A percentile compares a stretch with the other conserved stretches of the same genome.
phyloP scores from a whole-genome alignment of 2,329 filamentous ascomycete genomes.

The Fusarium pseudonygamai region DNA sequence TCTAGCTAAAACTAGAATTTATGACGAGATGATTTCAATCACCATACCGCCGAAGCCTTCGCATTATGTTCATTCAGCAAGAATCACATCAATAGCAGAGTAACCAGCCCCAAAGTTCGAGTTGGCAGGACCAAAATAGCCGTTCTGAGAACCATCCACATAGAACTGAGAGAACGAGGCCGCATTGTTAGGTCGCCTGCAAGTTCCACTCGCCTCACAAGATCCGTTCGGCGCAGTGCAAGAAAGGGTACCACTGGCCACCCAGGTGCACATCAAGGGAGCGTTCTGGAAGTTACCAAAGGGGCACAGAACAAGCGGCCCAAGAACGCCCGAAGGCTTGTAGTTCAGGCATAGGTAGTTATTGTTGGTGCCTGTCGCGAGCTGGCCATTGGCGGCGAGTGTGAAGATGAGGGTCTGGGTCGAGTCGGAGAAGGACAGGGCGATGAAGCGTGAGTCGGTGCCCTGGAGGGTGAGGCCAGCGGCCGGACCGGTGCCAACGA shows the following conservation, averaged over 20 bases:
- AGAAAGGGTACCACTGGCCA: background rate
- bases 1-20: no score
- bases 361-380: background rate
- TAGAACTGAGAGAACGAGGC: background rate
- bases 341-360: background rate
- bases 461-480: background rate
- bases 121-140: background rate
- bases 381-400: background rate
- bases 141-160: background rate
- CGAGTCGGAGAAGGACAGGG: background rate
- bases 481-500: background rate
- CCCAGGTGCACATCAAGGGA: background rate
- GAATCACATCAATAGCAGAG: background rate
- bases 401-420: conserved; percentile 6
- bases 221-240: background rate
- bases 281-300: background rate
- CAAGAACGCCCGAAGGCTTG: background rate
- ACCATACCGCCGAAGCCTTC: rapidly evolving
- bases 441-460: background rate
- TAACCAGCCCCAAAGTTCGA: background rate
- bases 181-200: rapidly evolving
- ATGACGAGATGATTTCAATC: background rate
- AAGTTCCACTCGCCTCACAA: rapidly evolving
- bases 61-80: background rate
- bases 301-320: background rate